Evolutionary conservation across 2,329 filamentous ascomycete species (phyloP).

Genomic region (Acrocalymma vagum): DNA sequence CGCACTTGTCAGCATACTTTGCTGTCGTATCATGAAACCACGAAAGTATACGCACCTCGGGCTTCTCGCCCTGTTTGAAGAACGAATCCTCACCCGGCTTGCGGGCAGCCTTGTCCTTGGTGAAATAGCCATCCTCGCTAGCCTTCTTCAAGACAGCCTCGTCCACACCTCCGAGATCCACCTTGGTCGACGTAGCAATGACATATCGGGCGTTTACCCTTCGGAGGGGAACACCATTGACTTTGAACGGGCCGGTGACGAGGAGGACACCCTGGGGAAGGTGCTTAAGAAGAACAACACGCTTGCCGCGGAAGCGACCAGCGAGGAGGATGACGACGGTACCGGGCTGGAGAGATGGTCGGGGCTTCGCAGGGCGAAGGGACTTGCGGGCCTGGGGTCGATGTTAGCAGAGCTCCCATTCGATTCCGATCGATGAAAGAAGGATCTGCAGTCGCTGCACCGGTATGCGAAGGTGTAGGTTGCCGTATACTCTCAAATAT

Average conservation of each 20-base stretch:
- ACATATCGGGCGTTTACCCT: conserved; percentile 92
- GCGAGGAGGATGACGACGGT: conserved; percentile 98
- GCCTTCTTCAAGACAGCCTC: conserved; percentile 78
- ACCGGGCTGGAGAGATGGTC: conserved; percentile 89
- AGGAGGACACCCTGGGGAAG: conserved; percentile 98
- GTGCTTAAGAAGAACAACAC: conserved; percentile 97
- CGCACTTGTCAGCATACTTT: conserved; percentile 21
- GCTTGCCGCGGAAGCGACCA: conserved; percentile 99
- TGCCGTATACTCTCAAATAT: conserved; percentile 9
- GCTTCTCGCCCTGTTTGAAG: conserved; percentile 99
- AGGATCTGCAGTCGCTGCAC: conserved; percentile 7
- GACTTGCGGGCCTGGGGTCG: conserved; percentile 86
- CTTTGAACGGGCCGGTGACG: conserved; percentile 99
- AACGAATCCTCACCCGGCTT: conserved; percentile 98
- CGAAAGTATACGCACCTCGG: conserved; percentile 73
- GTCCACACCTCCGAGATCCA: conserved; percentile 87
- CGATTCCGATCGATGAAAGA: background rate
- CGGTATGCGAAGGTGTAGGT: conserved; percentile 9
- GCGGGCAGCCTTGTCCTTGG: conserved; percentile 91
- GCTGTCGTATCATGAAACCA: background rate
- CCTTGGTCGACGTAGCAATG: conserved; percentile 86
- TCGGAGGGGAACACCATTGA: conserved; percentile 98
- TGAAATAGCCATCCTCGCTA: conserved; percentile 86
- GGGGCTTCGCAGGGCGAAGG: conserved; percentile 84
- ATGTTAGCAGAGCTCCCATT: conserved; percentile 35